These are phyloP conservation scores for Botrytis fragariae DNA, from an alignment of 2,329 filamentous ascomycete genomes.

Conservation along the genomic window DNA sequence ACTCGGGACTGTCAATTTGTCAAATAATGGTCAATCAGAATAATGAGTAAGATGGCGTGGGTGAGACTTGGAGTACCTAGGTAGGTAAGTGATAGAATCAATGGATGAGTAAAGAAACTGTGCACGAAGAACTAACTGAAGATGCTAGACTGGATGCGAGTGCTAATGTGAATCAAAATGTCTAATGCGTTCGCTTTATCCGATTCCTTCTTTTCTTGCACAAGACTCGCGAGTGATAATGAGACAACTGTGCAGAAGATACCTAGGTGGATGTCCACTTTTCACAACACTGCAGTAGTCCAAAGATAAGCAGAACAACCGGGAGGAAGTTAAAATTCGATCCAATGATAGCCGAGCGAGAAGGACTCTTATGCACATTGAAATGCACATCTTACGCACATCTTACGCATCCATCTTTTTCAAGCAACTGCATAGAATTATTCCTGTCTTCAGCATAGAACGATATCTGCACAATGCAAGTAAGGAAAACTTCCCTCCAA, in stretches of 20 bases:
- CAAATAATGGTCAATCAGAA: neutral
- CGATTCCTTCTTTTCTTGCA: neutral
- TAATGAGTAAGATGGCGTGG: slow-evolving; percentile 5
- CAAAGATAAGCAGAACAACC: neutral
- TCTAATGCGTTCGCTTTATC: neutral
- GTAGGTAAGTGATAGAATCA: neutral
- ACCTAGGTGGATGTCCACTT: neutral
- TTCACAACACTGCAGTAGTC: neutral
- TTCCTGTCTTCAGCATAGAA: slow-evolving; percentile 5
- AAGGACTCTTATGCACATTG: neutral
- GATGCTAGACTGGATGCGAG: neutral
- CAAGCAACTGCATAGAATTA: neutral
- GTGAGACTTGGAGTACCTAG: neutral
- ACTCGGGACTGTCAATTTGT: slow-evolving; percentile 3
- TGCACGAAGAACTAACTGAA: neutral
- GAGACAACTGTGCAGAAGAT: neutral
- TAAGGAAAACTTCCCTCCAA: neutral
- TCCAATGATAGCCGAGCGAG: neutral
- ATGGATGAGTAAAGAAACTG: neutral
- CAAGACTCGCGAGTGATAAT: neutral
- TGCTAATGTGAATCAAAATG: neutral
- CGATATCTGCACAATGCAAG: slow-evolving; percentile 11
- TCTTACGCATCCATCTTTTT: neutral
- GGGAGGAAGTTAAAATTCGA: neutral
- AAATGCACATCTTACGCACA: neutral